Percentiles rank a stretch among this genome's conserved stretches.
Conservation (phyloP, 768 basidiomycete species). For the Imleria badia region DNA sequence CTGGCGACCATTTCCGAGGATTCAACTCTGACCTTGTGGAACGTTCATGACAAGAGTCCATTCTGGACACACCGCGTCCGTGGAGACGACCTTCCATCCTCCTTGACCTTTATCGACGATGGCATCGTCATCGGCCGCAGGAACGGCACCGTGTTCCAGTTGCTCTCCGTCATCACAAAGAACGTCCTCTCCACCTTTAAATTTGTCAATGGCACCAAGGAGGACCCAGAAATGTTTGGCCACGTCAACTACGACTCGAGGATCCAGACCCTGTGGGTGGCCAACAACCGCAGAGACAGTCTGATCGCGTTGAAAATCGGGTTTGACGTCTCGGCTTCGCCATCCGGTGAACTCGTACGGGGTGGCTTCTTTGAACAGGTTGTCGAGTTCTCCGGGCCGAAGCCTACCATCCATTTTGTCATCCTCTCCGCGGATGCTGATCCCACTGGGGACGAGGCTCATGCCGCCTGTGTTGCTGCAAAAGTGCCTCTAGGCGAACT, state of each 20-base stretch:
- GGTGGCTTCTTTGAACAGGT: slow-evolving; percentile 77
- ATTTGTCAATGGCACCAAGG: slow-evolving; percentile 66
- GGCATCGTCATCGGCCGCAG: slow-evolving; percentile 84
- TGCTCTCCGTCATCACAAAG: slow-evolving; percentile 73
- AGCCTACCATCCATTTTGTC: slow-evolving; percentile 86
- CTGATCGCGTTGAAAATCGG: slow-evolving; percentile 78
- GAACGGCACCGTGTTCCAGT: slow-evolving; percentile 82
- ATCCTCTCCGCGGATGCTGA: slow-evolving; percentile 84
- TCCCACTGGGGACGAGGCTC: slow-evolving; percentile 77
- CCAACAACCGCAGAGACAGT: slow-evolving; percentile 82
- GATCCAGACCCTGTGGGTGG: slow-evolving; percentile 86
- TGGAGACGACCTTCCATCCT: slow-evolving; percentile 81
- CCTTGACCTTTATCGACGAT: slow-evolving; percentile 80
- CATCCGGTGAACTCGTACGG: slow-evolving; percentile 59
- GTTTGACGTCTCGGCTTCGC: slow-evolving; percentile 56
- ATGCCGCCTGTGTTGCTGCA: slow-evolving; percentile 80
- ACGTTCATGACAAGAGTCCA: slow-evolving; percentile 70
- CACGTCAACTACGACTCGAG: slow-evolving; percentile 83
- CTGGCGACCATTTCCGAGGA: slow-evolving; percentile 82
- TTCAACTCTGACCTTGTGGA: slow-evolving; percentile 81
- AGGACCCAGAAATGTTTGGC: slow-evolving; percentile 85
- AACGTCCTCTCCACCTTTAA: slow-evolving; percentile 74
- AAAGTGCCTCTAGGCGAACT: slow-evolving; percentile 75
- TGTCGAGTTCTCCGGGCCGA: slow-evolving; percentile 79
- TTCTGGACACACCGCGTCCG: slow-evolving; percentile 75